Conservation (phyloP, 371 early-diverging fungal species). For the Chytridium lagenaria region DNA sequence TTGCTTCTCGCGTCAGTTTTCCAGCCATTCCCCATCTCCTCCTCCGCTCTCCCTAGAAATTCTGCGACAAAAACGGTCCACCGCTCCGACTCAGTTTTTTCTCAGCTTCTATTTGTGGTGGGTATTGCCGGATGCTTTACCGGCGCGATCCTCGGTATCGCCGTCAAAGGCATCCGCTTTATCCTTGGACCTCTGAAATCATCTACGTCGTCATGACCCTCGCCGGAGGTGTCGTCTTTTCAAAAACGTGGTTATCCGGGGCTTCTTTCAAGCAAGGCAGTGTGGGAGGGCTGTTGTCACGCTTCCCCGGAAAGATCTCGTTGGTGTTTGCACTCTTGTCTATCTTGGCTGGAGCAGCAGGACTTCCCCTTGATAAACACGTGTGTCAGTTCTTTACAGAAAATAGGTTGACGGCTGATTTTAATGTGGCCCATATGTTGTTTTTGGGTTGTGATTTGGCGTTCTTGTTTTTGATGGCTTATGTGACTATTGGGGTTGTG, state of each 20-base stretch:
- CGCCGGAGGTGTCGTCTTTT: background rate
- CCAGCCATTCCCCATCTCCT: conserved; percentile 2
- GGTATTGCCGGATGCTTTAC: background rate
- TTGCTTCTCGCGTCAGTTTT: conserved; percentile 6
- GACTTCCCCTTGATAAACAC: background rate
- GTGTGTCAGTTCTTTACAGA: background rate
- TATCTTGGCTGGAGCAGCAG: conserved; percentile 1
- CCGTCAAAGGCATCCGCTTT: background rate
- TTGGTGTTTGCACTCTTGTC: background rate
- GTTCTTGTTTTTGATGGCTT: background rate
- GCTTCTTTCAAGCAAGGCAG: background rate
- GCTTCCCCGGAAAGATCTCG: conserved; percentile 3
- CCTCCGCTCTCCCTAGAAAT: background rate
- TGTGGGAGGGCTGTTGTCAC: background rate
- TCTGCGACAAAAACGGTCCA: background rate
- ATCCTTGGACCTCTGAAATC: conserved; percentile 12
- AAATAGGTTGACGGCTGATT: background rate
- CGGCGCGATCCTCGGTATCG: conserved; percentile 5
- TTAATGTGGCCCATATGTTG: conserved; percentile 2
- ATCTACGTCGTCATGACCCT: conserved; percentile 8
- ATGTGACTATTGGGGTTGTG: background rate
- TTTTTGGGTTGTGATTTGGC: conserved; percentile 8
- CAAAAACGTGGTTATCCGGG: background rate
- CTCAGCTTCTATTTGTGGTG: background rate
- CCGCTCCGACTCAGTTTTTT: background rate